These are phyloP conservation scores for Rhodotorula sphaerocarpa DNA, from an alignment of 768 basidiomycete genomes.

Conservation along the genomic window DNA sequence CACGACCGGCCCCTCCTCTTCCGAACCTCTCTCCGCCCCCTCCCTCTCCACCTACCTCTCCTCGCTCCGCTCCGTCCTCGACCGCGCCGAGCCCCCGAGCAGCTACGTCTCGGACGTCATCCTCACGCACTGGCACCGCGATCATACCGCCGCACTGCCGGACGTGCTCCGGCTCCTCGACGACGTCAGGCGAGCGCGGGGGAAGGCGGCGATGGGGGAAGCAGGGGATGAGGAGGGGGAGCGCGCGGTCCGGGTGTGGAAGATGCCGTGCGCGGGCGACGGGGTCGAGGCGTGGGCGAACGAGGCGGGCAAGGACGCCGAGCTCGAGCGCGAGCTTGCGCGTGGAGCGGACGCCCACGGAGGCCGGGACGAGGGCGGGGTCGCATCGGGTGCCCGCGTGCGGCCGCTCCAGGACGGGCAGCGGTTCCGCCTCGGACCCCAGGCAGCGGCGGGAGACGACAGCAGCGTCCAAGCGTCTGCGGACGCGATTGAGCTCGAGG, in stretches of 20 bases:
- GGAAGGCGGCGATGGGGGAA: no score
- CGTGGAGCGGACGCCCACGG: not conserved
- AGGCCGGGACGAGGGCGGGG: not conserved
- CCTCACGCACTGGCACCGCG: constrained; percentile 80
- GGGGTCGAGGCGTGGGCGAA: not conserved
- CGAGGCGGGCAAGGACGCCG: not conserved
- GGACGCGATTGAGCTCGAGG: constrained; percentile 48
- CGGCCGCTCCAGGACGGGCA: not conserved
- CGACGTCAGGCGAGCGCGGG: constrained; percentile 48
- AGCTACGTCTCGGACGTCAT: constrained; percentile 78
- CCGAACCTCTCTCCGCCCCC: not conserved
- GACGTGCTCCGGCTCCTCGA: constrained; percentile 61
- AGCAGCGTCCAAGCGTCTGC: no score
- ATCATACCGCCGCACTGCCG: constrained; percentile 72
- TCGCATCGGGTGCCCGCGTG: not conserved
- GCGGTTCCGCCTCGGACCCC: not conserved
- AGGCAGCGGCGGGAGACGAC: no score
- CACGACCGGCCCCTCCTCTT: constrained; percentile 63
- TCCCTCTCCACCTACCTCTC: constrained; percentile 53
- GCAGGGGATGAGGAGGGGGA: not conserved
- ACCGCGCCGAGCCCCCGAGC: constrained; percentile 22
- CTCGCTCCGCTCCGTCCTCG: constrained; percentile 46
- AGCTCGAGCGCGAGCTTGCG: not conserved
- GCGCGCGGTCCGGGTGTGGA: constrained; percentile 10
- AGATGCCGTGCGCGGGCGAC: not conserved